phyloP scores from a whole-genome alignment of 2,329 filamentous ascomycete genomes.

The Raffaelea albimanens region DNA sequence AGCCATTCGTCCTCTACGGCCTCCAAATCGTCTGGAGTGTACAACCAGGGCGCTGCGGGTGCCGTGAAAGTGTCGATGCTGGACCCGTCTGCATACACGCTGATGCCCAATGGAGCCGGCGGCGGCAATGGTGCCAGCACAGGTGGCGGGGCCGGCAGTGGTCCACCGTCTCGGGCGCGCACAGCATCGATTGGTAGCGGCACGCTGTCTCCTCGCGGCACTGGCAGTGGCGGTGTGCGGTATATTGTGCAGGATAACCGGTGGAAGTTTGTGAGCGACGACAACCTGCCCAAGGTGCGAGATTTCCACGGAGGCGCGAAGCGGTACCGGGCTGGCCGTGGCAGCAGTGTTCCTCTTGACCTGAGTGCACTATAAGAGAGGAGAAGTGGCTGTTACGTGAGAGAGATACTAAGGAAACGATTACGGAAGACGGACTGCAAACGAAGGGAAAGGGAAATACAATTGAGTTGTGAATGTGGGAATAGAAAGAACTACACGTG shows the following conservation, averaged over 20 bases:
- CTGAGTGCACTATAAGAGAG: constrained; percentile 35
- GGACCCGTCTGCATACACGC: constrained; percentile 67
- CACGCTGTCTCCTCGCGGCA: constrained; percentile 12
- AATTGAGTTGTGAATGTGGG: too few relatives aligned
- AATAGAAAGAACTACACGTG: too few relatives aligned
- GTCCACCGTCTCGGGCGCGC: constrained; percentile 15
- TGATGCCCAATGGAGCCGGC: constrained; percentile 50
- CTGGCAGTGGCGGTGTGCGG: constrained; percentile 24
- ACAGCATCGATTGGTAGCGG: constrained; percentile 1
- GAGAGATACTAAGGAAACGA: too few relatives aligned
- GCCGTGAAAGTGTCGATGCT: constrained; percentile 53
- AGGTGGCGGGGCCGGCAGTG: constrained; percentile 36
- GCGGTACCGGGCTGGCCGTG: constrained; percentile 80
- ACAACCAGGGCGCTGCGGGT: constrained; percentile 23
- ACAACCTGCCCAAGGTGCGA: constrained; percentile 73
- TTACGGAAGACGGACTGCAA: too few relatives aligned
- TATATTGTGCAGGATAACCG: constrained; percentile 64
- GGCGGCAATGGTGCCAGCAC: constrained; percentile 1
- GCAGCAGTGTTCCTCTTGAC: constrained; percentile 89
- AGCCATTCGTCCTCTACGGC: too few relatives aligned
- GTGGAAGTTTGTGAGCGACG: constrained; percentile 82
- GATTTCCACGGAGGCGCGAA: constrained; percentile 66
- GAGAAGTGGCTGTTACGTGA: not conserved
- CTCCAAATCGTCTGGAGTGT: not conserved
- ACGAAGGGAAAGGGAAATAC: too few relatives aligned